These are phyloP conservation scores for Priceomyces fermenticarens DNA, from an alignment of 805 yeast genomes.

Conservation along the genomic window DNA sequence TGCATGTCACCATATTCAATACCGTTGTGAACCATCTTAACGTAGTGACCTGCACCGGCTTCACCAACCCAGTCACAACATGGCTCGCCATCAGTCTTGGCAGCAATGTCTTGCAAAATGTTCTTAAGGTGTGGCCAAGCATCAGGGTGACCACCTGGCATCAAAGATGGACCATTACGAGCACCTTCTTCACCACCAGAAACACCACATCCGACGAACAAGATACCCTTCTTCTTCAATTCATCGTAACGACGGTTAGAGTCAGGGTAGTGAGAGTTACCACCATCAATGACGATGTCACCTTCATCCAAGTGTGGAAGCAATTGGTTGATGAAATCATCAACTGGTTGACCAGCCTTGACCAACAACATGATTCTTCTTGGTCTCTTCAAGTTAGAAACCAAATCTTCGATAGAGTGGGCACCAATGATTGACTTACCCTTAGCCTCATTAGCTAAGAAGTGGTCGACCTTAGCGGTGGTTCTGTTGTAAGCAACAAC, in stretches of 20 bases:
- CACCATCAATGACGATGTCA: conserved; percentile 98
- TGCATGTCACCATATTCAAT: conserved; percentile 99
- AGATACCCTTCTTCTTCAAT: conserved; percentile 76
- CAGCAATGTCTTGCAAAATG: conserved; percentile 93
- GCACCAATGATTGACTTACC: conserved; percentile 97
- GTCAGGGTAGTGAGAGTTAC: conserved; percentile 99
- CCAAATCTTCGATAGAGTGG: conserved; percentile 83
- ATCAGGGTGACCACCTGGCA: conserved; percentile 98
- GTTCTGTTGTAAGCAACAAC: conserved; percentile 99
- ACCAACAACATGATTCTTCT: conserved; percentile 92
- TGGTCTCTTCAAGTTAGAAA: conserved; percentile 90
- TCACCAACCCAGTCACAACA: conserved; percentile 99
- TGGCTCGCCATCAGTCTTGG: conserved; percentile 97
- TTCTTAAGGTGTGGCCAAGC: conserved; percentile 99
- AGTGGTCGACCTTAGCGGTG: conserved; percentile 90
- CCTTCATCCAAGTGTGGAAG: conserved; percentile 91
- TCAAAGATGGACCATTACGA: conserved; percentile 96
- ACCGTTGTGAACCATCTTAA: conserved; percentile 99
- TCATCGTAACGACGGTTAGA: conserved; percentile 94
- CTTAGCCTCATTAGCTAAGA: conserved; percentile 92
- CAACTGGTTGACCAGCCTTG: conserved; percentile 96
- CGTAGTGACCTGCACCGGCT: conserved; percentile 98
- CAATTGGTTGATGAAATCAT: conserved; percentile 81
- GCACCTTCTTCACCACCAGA: conserved; percentile 99
- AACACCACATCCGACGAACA: conserved; percentile 98